Percentiles rank a stretch among this genome's conserved stretches.
Evolutionary conservation across 1,139 yeast species (phyloP).

Genomic region (Diutina neorugosa): DNA sequence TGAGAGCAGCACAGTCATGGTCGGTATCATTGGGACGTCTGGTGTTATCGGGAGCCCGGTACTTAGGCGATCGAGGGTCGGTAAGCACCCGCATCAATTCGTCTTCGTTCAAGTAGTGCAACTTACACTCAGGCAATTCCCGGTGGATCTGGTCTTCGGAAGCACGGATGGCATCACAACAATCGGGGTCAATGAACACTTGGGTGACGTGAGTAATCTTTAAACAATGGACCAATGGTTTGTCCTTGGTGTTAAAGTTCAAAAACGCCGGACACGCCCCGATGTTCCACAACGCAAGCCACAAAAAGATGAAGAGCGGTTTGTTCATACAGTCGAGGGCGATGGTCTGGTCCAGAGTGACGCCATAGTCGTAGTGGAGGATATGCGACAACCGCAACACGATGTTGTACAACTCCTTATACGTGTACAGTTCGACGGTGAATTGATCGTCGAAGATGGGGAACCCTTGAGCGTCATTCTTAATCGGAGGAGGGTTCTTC

Average conservation of each 20-base stretch:
- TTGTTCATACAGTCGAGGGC: conserved; percentile 75
- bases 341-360: conserved; percentile 56
- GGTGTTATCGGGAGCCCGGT: conserved; percentile 41
- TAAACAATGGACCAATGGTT: conserved; percentile 72
- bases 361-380: conserved; percentile 50
- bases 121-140: conserved; percentile 27
- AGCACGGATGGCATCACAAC: conserved; percentile 41
- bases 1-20: conserved; percentile 56
- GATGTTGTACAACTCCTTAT: conserved; percentile 52
- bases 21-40: conserved; percentile 49
- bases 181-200: conserved; percentile 67
- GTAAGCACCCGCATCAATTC: conserved; percentile 28
- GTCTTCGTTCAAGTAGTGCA: conserved; percentile 46
- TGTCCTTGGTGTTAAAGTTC: conserved; percentile 67
- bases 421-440: conserved; percentile 52
- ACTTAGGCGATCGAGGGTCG: conserved; percentile 36
- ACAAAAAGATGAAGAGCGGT: conserved; percentile 65
- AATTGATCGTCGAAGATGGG: conserved; percentile 42
- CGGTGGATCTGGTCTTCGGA: conserved; percentile 36
- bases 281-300: conserved; percentile 85
- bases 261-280: conserved; percentile 86
- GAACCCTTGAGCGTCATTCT: conserved; percentile 19
- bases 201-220: conserved; percentile 53
- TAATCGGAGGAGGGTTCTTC: conserved; percentile 11
- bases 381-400: conserved; percentile 56